A percentile compares a stretch with the other conserved stretches of the same genome.
Evolutionary conservation across 1,284 basidiomycete species (phyloP).

Genomic region (Volvariella surrecta): DNA sequence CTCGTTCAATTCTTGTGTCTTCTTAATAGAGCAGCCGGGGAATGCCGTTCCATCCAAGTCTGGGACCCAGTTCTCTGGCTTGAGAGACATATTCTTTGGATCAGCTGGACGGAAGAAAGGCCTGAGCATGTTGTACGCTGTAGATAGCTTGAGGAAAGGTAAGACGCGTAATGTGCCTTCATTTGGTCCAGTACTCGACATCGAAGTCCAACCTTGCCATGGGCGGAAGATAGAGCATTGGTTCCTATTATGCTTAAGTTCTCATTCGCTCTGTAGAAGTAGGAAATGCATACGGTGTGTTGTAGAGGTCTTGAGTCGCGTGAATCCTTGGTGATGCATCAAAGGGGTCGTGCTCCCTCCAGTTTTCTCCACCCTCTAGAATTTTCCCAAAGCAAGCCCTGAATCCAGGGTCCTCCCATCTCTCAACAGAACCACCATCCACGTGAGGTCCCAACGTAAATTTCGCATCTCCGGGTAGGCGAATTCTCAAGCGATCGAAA

Average conservation of each 20-base stretch:
- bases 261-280: background rate
- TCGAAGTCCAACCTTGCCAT: conserved; percentile 70
- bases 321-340: conserved; percentile 41
- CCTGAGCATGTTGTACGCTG: conserved; percentile 65
- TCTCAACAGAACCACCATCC: conserved; percentile 69
- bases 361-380: conserved; percentile 36
- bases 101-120: conserved; percentile 57
- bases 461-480: conserved; percentile 60
- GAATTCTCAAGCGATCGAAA: conserved; percentile 69
- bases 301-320: conserved; percentile 51
- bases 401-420: conserved; percentile 70
- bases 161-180: conserved; percentile 45
- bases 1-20: conserved; percentile 56
- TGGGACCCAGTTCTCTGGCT: conserved; percentile 49
- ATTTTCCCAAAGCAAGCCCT: conserved; percentile 50
- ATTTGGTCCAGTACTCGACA: conserved; percentile 51
- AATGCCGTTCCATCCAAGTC: conserved; percentile 53
- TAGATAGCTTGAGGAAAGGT: conserved; percentile 22
- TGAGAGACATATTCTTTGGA: conserved; percentile 20
- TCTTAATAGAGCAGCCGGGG: conserved; percentile 53
- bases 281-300: conserved; percentile 30
- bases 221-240: conserved; percentile 73
- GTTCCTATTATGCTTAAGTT: conserved; percentile 24
- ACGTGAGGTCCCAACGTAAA: conserved; percentile 65
- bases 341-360: conserved; percentile 54